Percentiles rank a stretch among this genome's conserved stretches.
Evolutionary conservation across 768 basidiomycete genomes (phyloP).

Genomic region (Lactarius evosmus): DNA sequence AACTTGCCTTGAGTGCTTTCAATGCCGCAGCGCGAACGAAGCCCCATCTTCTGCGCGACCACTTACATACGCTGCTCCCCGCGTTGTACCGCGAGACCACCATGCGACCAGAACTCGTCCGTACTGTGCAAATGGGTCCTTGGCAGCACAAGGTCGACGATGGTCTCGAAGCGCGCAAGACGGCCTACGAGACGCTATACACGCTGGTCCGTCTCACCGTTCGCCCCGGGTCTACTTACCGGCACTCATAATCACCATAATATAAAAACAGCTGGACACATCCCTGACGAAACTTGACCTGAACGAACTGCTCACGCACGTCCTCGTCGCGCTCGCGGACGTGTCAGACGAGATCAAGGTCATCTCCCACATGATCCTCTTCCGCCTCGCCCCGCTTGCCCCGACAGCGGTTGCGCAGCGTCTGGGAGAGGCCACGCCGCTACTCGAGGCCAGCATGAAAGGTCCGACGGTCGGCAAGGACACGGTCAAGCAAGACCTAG

Average conservation of each 20-base stretch:
- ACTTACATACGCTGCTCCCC: slow-evolving; percentile 72
- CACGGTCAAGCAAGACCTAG: slow-evolving; percentile 90
- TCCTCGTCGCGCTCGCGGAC: slow-evolving; percentile 81
- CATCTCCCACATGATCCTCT: slow-evolving; percentile 91
- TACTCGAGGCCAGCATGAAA: slow-evolving; percentile 86
- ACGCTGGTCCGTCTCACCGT: slow-evolving; percentile 64
- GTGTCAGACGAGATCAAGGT: slow-evolving; percentile 97
- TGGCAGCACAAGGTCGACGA: slow-evolving; percentile 98
- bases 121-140: slow-evolving; percentile 94
- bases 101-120: slow-evolving; percentile 74
- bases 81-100: slow-evolving; percentile 82
- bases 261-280: slow-evolving; percentile 68
- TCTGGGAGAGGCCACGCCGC: slow-evolving; percentile 80
- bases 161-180: slow-evolving; percentile 93
- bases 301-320: slow-evolving; percentile 75
- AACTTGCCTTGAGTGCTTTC: slow-evolving; percentile 83
- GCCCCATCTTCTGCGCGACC: slow-evolving; percentile 85
- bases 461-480: slow-evolving; percentile 89
- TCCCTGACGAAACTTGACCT: slow-evolving; percentile 87
- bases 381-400: slow-evolving; percentile 83
- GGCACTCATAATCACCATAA: slow-evolving; percentile 12
- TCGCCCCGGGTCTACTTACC: neutral
- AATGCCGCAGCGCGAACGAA: slow-evolving; percentile 96
- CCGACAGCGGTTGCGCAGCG: slow-evolving; percentile 79
- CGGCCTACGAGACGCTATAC: slow-evolving; percentile 96